Percentiles rank a stretch among this genome's conserved stretches.
Evolutionary conservation across 75 land plant species (phyloP).

Genomic region (Selaginella moellendorffii): DNA sequence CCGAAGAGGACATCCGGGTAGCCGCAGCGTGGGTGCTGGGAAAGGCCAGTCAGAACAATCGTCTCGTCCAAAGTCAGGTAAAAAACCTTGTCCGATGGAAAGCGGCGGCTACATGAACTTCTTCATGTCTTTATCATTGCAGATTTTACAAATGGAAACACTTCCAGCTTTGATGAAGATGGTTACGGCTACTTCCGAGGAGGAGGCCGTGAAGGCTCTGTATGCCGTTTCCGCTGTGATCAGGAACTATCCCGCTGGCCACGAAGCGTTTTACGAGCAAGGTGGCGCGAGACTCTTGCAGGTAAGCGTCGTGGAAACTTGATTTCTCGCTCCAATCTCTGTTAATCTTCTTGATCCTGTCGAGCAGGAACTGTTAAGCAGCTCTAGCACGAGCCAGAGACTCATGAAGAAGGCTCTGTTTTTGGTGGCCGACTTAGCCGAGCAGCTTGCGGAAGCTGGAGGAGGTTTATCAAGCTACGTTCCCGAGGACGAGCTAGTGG

Average conservation of each 20-base stretch:
- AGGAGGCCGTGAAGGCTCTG: slow-evolving; percentile 82
- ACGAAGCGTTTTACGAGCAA: slow-evolving; percentile 45
- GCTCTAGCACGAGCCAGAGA: slow-evolving; percentile 43
- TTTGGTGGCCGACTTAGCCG: slow-evolving; percentile 62
- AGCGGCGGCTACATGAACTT: neutral
- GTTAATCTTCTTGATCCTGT: too few relatives aligned
- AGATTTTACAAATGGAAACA: slow-evolving; percentile 58
- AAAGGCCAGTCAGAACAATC: slow-evolving; percentile 89
- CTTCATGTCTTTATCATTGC: neutral
- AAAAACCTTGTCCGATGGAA: neutral
- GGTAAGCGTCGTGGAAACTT: slow-evolving; percentile 30
- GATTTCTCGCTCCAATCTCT: too few relatives aligned
- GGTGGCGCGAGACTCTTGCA: slow-evolving; percentile 51
- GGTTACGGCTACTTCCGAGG: slow-evolving; percentile 43
- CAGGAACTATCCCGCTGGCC: slow-evolving; percentile 57
- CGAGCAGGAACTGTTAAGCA: slow-evolving; percentile 58
- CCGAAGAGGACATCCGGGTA: slow-evolving; percentile 49
- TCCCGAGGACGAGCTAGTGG: slow-evolving; percentile 29
- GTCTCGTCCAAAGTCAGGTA: slow-evolving; percentile 79
- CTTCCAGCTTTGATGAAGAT: slow-evolving; percentile 58
- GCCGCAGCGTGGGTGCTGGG: slow-evolving; percentile 89
- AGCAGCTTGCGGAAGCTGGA: slow-evolving; percentile 27
- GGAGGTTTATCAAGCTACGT: slow-evolving; percentile 19
- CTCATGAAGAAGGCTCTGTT: slow-evolving; percentile 52
- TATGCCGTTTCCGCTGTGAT: slow-evolving; percentile 86